A percentile compares a stretch with the other conserved stretches of the same genome.
Conservation (phyloP, 495 filamentous ascomycete genomes). For the Friedmanniomyces simplex region DNA sequence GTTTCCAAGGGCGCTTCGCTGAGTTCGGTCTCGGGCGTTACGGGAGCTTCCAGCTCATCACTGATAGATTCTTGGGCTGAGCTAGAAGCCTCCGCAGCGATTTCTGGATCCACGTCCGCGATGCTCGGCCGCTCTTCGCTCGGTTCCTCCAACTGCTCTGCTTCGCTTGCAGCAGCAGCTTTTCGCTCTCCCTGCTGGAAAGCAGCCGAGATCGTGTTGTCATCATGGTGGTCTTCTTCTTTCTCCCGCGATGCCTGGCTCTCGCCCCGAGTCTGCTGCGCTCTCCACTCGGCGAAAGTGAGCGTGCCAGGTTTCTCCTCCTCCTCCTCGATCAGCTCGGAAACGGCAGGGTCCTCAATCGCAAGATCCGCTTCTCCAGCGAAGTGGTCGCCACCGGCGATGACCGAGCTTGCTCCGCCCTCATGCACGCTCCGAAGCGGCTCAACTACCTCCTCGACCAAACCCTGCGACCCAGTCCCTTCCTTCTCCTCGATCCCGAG, state of each 20-base stretch:
- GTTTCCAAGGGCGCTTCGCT: background rate
- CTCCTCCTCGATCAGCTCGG: constrained; percentile 1
- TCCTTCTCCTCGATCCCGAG: background rate
- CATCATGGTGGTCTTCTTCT: background rate
- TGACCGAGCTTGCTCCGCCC: background rate
- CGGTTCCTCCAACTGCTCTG: background rate
- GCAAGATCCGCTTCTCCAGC: constrained; percentile 5
- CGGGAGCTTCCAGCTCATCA: background rate
- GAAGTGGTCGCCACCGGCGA: constrained; percentile 11
- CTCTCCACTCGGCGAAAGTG: constrained; percentile 11
- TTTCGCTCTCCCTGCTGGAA: background rate
- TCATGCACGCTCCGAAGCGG: too few relatives aligned
- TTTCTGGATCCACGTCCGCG: background rate
- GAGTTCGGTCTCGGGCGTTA: background rate
- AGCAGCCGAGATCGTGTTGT: background rate
- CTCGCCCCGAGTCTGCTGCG: constrained; percentile 7
- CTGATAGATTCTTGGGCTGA: background rate
- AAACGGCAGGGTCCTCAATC: background rate
- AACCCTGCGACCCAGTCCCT: background rate
- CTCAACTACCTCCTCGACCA: background rate
- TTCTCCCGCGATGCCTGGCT: constrained; percentile 1
- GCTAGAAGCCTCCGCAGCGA: background rate
- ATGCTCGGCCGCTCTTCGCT: background rate
- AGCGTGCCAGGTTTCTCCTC: background rate
- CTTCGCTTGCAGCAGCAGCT: background rate